Conservation (phyloP, 2,329 filamentous ascomycete species). For the Cladophialophora bantiana region DNA sequence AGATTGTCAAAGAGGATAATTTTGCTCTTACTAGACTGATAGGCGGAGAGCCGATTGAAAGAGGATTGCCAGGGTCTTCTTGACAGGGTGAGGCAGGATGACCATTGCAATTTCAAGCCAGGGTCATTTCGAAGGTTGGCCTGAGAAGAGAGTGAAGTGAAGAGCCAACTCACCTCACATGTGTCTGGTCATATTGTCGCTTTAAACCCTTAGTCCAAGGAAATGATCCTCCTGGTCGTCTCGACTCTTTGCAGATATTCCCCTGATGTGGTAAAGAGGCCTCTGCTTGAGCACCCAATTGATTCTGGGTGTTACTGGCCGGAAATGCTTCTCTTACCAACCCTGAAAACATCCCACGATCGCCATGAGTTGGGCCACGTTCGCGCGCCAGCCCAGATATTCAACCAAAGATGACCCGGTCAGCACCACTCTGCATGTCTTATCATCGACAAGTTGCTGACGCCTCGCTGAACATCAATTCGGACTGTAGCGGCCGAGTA, state of each 20-base stretch:
- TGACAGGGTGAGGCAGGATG: conserved; percentile 1
- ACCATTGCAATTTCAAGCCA: conserved; percentile 1
- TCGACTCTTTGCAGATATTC: not conserved
- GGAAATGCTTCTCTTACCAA: not conserved
- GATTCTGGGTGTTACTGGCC: not conserved
- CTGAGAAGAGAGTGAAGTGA: conserved; percentile 3
- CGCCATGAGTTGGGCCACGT: not conserved
- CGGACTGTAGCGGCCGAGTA: not conserved
- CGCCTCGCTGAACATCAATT: not conserved
- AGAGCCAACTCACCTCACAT: not conserved
- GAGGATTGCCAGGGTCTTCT: conserved; percentile 18
- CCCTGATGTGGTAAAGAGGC: not conserved
- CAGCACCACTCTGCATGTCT: not conserved
- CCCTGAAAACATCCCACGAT: not conserved
- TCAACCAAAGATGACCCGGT: not conserved
- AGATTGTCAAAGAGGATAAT: conserved; percentile 30
- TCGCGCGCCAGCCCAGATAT: not conserved
- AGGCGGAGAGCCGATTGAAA: not conserved
- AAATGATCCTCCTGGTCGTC: not conserved
- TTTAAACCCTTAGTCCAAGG: not conserved
- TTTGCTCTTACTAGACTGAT: conserved; percentile 16
- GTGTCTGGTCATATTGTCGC: not conserved
- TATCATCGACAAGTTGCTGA: not conserved
- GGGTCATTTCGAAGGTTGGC: not conserved
- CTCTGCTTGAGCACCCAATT: not conserved